Evolutionary conservation across 2,329 filamentous ascomycete genomes (phyloP), one percentile per base, ranked within the genome.

Genomic region (Cyphellophora europaea): DNA sequence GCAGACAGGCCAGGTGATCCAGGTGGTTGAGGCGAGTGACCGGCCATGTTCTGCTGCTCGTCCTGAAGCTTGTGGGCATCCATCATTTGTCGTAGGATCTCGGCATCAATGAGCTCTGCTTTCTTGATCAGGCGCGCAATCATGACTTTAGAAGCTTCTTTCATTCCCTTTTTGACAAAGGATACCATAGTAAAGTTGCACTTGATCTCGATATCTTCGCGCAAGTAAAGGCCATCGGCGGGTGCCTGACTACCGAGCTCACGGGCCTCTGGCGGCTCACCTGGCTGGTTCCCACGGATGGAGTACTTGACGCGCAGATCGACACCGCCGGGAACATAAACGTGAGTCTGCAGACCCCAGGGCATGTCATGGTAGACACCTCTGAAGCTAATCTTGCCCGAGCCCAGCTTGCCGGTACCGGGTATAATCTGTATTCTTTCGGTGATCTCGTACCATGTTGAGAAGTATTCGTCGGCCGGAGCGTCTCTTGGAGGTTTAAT

Each of bases 131-230:
- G 57, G 11, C 69, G 62, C 2, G 80, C 75, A 3, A 89, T 80
- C 6, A 93, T 69, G 4, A 71, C 65, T 8, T 67, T 69, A 48
- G 93, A 85, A 0, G 82, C 74, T 49, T 81, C 84, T 49, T 82
- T 83, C 31, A 93, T 68, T 10, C 83, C 91, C 59, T 77, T 82
- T 66, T 84, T 88, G 41, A 93, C 82, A 51, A 93, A 93, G 3
- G 64, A 61, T 0, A 77, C 69, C 64, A 91, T 73, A 42, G 91
- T 65, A 36, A 86, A 64, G 50, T 87, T 89, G 62, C 84, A 93
- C 38, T 72, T 73, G 67, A 93, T 77, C 44, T 86, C 79, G 31
- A 91, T 79, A 45, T 93, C 86, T 62, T 93, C 86, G 14, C 82
- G 71, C 28, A 93, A 63, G 53, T 87, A 93, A 10, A 93, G 63